Evolutionary conservation across 495 filamentous ascomycete genomes (phyloP), one percentile per base, ranked within the genome.

Genomic region (Penicillium coprophilum): DNA sequence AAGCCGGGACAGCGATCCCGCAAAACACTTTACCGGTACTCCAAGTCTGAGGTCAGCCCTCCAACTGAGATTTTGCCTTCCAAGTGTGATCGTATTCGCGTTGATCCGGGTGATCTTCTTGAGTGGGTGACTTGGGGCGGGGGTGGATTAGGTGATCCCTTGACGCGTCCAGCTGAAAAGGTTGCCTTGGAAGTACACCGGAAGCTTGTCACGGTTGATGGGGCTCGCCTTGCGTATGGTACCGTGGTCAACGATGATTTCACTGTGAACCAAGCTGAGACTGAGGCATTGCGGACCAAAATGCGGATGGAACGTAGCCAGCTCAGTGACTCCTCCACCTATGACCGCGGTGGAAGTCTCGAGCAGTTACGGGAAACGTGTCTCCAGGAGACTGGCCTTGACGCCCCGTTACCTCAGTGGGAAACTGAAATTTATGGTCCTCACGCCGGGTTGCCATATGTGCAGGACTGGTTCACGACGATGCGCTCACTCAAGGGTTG

Each of bases 61-160:
- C 57, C 66, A 6, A 53, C 64, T 2, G 64, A 69, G 28, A 60
- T 70, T 13, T 54, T 76, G 9, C 71, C 72, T 8, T 75, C 72
- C 20, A 81, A 81, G 57, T 76, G 74, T 46, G 78, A 81, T 58
- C 76, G 80, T 52, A 64, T 80, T 36, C 69, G 70, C 20, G 76
- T 81, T 3, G 69, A 77, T 21, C 70, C 70, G 8, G 76, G 71
- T 5, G 78, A 80, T 57, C 65, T 81, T 0, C 72, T 80, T 4
- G 79, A 80, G 58, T 81, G 78, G 77, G 64, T 78, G 15, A 80
- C 79, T 1, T 80, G 77, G 78, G 77, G 77, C 39, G 79, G 77
- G 12, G 78, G 79, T 34, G 77, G 78, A 8, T 68, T 79, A 15
- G 79, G 79, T 8, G 75, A 81, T 62, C 76, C 78, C 0, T 58